phyloP scores from a whole-genome alignment of 148 eudicot genomes.

The Rhododendron ferrugineum region DNA sequence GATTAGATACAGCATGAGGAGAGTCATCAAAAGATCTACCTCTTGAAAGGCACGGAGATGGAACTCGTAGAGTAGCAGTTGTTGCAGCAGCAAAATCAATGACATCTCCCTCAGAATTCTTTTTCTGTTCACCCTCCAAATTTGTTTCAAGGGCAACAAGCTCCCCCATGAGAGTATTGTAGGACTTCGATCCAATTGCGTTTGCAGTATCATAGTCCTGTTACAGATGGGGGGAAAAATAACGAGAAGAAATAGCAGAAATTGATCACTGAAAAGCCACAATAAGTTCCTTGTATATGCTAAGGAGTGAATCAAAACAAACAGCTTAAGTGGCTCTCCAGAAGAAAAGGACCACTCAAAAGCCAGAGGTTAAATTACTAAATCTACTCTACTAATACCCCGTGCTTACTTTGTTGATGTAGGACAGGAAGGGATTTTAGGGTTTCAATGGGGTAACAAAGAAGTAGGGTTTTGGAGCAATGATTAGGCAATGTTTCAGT shows the following conservation, averaged over 20 bases:
- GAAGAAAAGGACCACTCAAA: neutral
- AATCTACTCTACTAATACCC: neutral
- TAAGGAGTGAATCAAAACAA: neutral
- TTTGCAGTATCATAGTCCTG: slow-evolving; percentile 72
- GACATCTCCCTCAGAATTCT: slow-evolving; percentile 55
- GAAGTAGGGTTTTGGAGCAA: neutral
- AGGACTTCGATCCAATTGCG: slow-evolving; percentile 80
- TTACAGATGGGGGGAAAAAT: slow-evolving; percentile 15
- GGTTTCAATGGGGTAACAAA: neutral
- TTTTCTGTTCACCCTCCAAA: slow-evolving; percentile 35
- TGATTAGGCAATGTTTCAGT: neutral
- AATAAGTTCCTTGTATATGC: neutral
- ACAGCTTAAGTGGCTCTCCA: neutral
- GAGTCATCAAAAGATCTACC: slow-evolving; percentile 65
- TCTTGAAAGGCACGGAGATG: slow-evolving; percentile 75
- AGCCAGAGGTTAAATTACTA: neutral
- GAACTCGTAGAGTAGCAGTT: slow-evolving; percentile 87
- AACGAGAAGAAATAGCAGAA: neutral
- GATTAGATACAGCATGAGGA: slow-evolving; percentile 30
- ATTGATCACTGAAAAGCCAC: slow-evolving; percentile 2
- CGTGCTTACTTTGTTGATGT: neutral
- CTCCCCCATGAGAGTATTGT: slow-evolving; percentile 82
- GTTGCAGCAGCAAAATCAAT: slow-evolving; percentile 97
- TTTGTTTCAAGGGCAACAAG: slow-evolving; percentile 81
- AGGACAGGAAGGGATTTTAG: neutral